Evolutionary conservation across 169 alveolate species (phyloP).

Genomic region (Amoebophrya sp.): DNA sequence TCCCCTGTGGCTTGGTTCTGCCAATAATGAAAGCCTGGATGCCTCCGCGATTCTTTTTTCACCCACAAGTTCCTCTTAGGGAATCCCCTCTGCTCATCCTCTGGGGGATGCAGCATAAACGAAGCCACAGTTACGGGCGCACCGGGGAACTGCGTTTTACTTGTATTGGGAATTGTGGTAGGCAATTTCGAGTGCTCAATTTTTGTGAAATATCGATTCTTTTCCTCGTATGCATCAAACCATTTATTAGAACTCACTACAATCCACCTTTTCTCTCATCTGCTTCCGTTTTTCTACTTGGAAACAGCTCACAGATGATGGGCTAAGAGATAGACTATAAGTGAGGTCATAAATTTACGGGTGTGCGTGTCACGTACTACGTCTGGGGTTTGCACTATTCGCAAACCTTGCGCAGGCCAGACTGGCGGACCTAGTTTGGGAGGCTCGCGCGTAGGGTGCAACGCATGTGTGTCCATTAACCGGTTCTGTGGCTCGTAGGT

Average conservation of each 20-base stretch:
- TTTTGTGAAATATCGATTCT: background rate
- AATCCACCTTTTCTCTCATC: no score
- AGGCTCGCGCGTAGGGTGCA: background rate
- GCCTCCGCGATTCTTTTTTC: background rate
- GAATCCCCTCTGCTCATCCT: background rate
- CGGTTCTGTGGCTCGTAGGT: conserved; percentile 6
- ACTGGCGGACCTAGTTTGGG: background rate
- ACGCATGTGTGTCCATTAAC: background rate
- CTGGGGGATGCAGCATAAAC: background rate
- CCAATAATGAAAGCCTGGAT: background rate
- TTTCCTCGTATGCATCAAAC: background rate
- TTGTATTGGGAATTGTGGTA: background rate
- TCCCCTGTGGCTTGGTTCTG: background rate
- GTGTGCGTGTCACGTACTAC: background rate
- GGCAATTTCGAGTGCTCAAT: background rate
- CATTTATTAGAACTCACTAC: no score
- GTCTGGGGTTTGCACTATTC: background rate
- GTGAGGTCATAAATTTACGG: no score
- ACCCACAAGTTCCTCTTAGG: background rate
- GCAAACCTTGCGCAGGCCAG: background rate
- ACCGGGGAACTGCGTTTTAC: background rate
- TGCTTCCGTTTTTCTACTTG: no score
- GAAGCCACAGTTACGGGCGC: background rate
- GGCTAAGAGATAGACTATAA: no score
- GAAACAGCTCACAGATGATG: no score